Evolutionary conservation across 2,329 filamentous ascomycete species (phyloP), one percentile per base, ranked within the genome.

Genomic region (Volutella citrinella): DNA sequence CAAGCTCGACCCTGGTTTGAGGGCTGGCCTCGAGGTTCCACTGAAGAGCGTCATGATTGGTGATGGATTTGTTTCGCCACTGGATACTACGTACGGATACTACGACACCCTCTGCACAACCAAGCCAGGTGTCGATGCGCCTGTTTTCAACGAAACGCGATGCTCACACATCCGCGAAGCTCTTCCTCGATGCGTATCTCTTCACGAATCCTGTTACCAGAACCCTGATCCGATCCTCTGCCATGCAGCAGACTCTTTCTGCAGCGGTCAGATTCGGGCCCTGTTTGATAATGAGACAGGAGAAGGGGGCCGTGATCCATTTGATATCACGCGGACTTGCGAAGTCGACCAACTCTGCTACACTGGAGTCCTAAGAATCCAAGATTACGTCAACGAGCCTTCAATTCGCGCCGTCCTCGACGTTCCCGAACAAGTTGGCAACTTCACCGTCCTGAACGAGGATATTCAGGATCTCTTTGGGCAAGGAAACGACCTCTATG

Each of bases 21-120:
- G n/a, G n/a, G 12, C 34, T 14, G 29, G 27, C 10, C 18, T 31
- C 16, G 18, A 15, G 7, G 24, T 49, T 1, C 46, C 44, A 5
- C 34, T 49, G 0, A 37, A 38, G 6, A 40, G 33, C 5, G 36
- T 50, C 0, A 34, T 49, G 4, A 50, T 48, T 4, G 46, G 46
- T 0, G 46, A 49, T n/a, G 46, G 36, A 3, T 49, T 45, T 5
- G 37, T 49, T 12, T 49, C 46, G 2, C 46, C 43, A 0, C 5
- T 49, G 4, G 46, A 49, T 10, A 50, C 41, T 0, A 34, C 42
- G 1, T 49, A 35, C 8, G 46, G 46, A 15, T 49, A 49, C 16
- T 49, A 45, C 33, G 46, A 49, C 4, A 49, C 46, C 0, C 43
- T 49, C 2, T 49, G 46, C 32, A 49, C 40, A 3, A 47, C 46